Conservation (phyloP, 345 rosid species). For the Eucalyptus caleyi region DNA sequence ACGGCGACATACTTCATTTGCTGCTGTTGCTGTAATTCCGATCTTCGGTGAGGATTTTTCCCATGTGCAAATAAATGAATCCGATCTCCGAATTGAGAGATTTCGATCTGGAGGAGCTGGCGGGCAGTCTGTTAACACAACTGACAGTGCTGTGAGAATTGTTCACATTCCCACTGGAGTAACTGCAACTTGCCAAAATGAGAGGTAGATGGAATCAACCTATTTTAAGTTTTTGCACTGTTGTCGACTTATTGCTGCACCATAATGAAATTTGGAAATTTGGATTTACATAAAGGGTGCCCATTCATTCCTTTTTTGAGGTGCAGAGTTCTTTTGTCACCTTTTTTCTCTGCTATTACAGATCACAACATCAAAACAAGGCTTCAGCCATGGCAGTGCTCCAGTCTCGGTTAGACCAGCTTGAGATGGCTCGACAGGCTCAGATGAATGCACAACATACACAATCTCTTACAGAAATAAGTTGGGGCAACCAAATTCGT, state of each 20-base stretch:
- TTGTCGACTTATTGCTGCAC: neutral
- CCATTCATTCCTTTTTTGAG: neutral
- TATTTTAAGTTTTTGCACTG: neutral
- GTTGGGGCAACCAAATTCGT: constrained; percentile 95
- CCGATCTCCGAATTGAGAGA: constrained; percentile 83
- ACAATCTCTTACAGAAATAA: constrained; percentile 80
- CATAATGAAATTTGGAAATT: neutral
- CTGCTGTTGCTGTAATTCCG: constrained; percentile 98
- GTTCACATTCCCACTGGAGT: constrained; percentile 87
- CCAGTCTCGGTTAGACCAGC: constrained; percentile 87
- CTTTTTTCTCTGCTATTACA: neutral
- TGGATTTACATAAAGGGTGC: neutral
- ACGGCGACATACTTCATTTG: constrained; percentile 91
- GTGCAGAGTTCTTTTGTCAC: neutral
- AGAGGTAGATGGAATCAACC: constrained; percentile 36
- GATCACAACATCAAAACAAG: constrained; percentile 89
- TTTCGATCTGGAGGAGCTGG: constrained; percentile 92
- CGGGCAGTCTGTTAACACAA: constrained; percentile 86
- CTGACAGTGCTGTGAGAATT: constrained; percentile 94
- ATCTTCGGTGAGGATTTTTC: constrained; percentile 67
- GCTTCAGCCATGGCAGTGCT: constrained; percentile 95
- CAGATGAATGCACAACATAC: constrained; percentile 87
- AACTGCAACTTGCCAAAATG: constrained; percentile 86
- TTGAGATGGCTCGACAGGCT: constrained; percentile 81
- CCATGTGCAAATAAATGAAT: constrained; percentile 74